A percentile compares a stretch with the other conserved stretches of the same genome.
These are phyloP conservation scores for Kuraishia borneana DNA, from an alignment of 805 yeast genomes.

Conservation along the genomic window DNA sequence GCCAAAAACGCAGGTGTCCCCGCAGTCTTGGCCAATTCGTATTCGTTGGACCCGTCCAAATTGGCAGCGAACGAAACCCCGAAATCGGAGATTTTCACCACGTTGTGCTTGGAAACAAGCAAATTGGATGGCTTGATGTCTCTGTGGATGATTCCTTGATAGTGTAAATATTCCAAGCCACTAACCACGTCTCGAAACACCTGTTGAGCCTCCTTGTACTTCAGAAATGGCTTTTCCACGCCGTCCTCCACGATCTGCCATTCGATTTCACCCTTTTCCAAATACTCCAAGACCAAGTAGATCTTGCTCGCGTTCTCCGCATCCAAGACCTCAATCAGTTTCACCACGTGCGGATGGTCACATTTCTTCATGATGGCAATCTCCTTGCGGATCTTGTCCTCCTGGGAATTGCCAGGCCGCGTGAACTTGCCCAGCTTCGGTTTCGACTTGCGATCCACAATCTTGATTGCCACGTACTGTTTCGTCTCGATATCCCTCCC, in stretches of 20 bases:
- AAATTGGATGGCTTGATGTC: conserved; percentile 95
- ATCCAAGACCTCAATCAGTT: conserved; percentile 77
- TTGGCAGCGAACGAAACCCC: conserved; percentile 76
- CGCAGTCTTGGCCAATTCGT: conserved; percentile 88
- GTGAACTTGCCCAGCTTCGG: conserved; percentile 35
- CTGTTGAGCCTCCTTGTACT: conserved; percentile 54
- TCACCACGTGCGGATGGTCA: conserved; percentile 86
- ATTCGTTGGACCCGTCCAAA: conserved; percentile 43
- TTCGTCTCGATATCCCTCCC: conserved; percentile 62
- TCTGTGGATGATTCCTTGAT: conserved; percentile 85
- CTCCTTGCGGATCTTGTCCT: conserved; percentile 72
- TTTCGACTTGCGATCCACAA: conserved; percentile 65
- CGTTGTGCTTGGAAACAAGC: conserved; percentile 54
- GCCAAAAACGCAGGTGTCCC: conserved; percentile 98
- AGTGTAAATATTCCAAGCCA: conserved; percentile 85
- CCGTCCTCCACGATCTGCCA: conserved; percentile 47
- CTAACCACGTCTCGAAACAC: conserved; percentile 74
- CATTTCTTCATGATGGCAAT: conserved; percentile 91
- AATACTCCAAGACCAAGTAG: conserved; percentile 80
- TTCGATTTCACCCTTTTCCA: conserved; percentile 81
- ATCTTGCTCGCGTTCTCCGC: conserved; percentile 77
- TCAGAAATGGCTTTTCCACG: conserved; percentile 46
- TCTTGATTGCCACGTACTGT: conserved; percentile 82
- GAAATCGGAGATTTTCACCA: conserved; percentile 91
- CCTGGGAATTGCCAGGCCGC: conserved; percentile 27